Base-by-base conservation (phyloP, 768 basidiomycete genomes). In the Tubosaeta sp. region DNA sequence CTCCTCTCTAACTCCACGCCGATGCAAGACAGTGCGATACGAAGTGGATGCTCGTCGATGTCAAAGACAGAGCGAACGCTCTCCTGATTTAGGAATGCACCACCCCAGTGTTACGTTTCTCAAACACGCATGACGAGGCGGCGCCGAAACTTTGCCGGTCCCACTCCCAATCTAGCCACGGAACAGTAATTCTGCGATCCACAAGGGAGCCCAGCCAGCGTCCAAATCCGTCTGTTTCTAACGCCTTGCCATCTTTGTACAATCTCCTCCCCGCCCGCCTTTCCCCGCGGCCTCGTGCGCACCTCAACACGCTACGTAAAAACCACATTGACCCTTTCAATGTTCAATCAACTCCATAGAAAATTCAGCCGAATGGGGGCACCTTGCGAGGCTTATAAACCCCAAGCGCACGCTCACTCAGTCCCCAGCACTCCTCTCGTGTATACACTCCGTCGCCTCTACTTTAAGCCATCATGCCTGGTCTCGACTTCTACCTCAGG, bases 401-500 rank as follows among this genome's bases (percentile, higher is more conserved):
- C 31, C 18, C 48, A 31, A 5, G 19, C 7, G 1, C 35, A 45
- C 40, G 9, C 16, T 11, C 8, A 18, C 10, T 27, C 8, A 11
- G 12, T 14, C 32, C 10, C 29, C 48, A 25, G 7, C 49, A 6
- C 50, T 29, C 39, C 43, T 48, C 46, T 52, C 55, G 60, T 68
- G 54, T 52, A 62, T 57, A 62, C 50, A 30, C 14, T 41, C n/a
- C 4, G 8, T 50, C 36, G 8, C 10, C 25, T 27, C 25, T 8
- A 51, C 53, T 13, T 44, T 53, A 55, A 49, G 36, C 42, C 34
- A 54, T 44, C 51, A 70, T 70, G 68, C 69, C 69, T 54, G 67
- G 67, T 11, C 67, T 70, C 41, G 69, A 69, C 53, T 70, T 59
- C 27, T 65, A 58, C 31, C 65, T 65, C 59, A 70, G 49, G 35